These are phyloP conservation scores for Litsea cubeba DNA, from an alignment of 164 flowering plant genomes.

Conservation along the genomic window DNA sequence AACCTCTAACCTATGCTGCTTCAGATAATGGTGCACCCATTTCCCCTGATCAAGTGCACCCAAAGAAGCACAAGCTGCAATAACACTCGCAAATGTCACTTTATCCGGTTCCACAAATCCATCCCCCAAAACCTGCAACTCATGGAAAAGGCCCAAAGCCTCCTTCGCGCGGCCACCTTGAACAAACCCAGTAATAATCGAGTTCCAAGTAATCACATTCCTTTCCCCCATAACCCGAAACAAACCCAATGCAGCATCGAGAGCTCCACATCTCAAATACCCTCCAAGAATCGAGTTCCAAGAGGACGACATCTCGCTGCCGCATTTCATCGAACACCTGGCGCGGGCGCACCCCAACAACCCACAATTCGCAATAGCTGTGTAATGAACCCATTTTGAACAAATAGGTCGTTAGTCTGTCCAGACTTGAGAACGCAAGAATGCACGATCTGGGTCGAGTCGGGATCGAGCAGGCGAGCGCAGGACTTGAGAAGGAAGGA, in stretches of 20 bases:
- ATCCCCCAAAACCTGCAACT: conserved; percentile 15
- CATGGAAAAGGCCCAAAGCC: conserved; percentile 19
- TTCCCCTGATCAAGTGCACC: conserved; percentile 51
- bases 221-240: conserved; percentile 40
- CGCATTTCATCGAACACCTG: conserved; percentile 59
- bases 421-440: conserved; percentile 44
- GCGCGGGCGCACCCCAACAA: conserved; percentile 26
- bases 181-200: conserved; percentile 25
- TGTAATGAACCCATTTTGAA: conserved; percentile 44
- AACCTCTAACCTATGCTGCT: conserved; percentile 38
- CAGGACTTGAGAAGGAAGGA: conserved; percentile 69
- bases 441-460: conserved; percentile 40
- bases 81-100: conserved; percentile 17
- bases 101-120: conserved; percentile 12
- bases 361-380: conserved; percentile 36
- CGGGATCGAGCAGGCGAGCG: conserved; percentile 18
- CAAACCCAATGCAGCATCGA: conserved; percentile 45
- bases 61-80: conserved; percentile 23
- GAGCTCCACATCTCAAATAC: conserved; percentile 53
- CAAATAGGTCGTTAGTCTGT: conserved; percentile 31
- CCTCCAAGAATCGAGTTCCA: conserved; percentile 72
- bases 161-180: conserved; percentile 20
- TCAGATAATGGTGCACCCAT: conserved; percentile 60
- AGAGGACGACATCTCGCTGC: conserved; percentile 53
- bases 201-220: conserved; percentile 22